Conservation (phyloP, 2,329 filamentous ascomycete genomes). For the Ceratocystis variospora region DNA sequence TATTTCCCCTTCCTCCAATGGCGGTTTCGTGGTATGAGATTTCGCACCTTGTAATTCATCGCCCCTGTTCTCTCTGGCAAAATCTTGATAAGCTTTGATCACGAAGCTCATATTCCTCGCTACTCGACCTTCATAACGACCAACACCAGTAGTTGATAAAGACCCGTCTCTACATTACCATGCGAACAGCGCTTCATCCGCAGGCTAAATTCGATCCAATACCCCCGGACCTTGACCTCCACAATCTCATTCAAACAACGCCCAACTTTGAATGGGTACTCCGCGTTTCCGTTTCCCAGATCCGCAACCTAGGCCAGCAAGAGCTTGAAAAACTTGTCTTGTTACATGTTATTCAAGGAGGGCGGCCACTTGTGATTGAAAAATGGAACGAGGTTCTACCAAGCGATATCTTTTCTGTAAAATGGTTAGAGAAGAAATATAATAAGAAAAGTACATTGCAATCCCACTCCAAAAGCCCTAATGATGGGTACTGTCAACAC, state of each 20-base stretch:
- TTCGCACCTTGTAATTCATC: too few relatives aligned
- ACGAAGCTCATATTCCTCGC: background rate
- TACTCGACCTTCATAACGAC: background rate
- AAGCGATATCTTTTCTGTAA: conserved; percentile 59
- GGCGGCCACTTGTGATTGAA: conserved; percentile 81
- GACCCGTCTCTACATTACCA: conserved; percentile 29
- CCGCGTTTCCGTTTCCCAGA: conserved; percentile 63
- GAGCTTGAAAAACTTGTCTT: conserved; percentile 76
- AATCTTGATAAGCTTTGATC: background rate
- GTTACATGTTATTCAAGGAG: conserved; percentile 69
- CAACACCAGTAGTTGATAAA: too few relatives aligned
- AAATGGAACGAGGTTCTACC: conserved; percentile 70
- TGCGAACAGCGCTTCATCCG: conserved; percentile 63
- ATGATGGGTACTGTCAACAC: background rate
- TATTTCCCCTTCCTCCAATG: too few relatives aligned
- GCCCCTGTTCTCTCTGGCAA: too few relatives aligned
- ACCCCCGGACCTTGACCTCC: conserved; percentile 68
- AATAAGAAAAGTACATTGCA: conserved; percentile 56
- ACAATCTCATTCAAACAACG: conserved; percentile 58
- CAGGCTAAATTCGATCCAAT: conserved; percentile 88
- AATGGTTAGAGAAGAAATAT: conserved; percentile 68
- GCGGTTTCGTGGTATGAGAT: too few relatives aligned
- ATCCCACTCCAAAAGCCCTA: conserved; percentile 20
- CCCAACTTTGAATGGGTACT: conserved; percentile 79
- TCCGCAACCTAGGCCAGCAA: conserved; percentile 60